A percentile compares a stretch with the other conserved stretches of the same genome.
Evolutionary conservation across 2,329 filamentous ascomycete species (phyloP).

Genomic region (Lecanoromycetidae sp.): DNA sequence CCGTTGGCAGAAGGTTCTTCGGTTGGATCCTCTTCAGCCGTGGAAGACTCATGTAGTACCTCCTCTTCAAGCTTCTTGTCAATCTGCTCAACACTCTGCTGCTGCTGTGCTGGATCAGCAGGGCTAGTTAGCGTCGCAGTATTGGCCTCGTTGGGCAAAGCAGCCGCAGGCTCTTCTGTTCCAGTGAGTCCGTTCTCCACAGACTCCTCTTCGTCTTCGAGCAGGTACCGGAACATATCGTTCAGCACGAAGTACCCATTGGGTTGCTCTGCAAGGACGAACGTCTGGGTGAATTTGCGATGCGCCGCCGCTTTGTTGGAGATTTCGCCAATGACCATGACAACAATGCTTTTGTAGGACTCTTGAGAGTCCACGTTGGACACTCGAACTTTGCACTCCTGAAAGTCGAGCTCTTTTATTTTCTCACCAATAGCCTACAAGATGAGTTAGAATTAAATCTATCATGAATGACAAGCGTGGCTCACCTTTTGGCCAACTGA

Average conservation of each 20-base stretch:
- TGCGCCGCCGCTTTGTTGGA: slow-evolving; percentile 86
- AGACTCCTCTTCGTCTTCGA: slow-evolving; percentile 68
- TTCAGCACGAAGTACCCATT: slow-evolving; percentile 98
- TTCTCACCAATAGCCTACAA: slow-evolving; percentile 78
- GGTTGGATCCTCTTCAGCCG: slow-evolving; percentile 11
- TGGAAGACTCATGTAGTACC: slow-evolving; percentile 23
- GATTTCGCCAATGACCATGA: slow-evolving; percentile 95
- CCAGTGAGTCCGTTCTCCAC: slow-evolving; percentile 36
- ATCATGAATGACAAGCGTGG: slow-evolving; percentile 26
- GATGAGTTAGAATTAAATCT: slow-evolving; percentile 15
- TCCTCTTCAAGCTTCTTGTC: slow-evolving; percentile 67
- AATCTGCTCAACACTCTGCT: slow-evolving; percentile 42
- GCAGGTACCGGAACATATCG: slow-evolving; percentile 91
- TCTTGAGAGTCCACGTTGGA: slow-evolving; percentile 95
- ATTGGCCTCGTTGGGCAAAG: slow-evolving; percentile 26
- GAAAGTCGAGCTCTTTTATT: slow-evolving; percentile 84
- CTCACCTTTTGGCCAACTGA: slow-evolving; percentile 82
- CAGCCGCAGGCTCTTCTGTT: slow-evolving; percentile 25
- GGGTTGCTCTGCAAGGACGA: slow-evolving; percentile 88
- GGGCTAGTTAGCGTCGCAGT: slow-evolving; percentile 41
- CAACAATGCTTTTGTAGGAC: slow-evolving; percentile 85
- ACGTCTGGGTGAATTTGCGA: slow-evolving; percentile 95
- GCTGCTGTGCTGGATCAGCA: slow-evolving; percentile 30
- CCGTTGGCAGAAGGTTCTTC: slow-evolving; percentile 11
- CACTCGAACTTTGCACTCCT: slow-evolving; percentile 96